Evolutionary conservation across 2,329 filamentous ascomycete species (phyloP), one percentile per base, ranked within the genome.

Genomic region (Colletotrichum sp.): DNA sequence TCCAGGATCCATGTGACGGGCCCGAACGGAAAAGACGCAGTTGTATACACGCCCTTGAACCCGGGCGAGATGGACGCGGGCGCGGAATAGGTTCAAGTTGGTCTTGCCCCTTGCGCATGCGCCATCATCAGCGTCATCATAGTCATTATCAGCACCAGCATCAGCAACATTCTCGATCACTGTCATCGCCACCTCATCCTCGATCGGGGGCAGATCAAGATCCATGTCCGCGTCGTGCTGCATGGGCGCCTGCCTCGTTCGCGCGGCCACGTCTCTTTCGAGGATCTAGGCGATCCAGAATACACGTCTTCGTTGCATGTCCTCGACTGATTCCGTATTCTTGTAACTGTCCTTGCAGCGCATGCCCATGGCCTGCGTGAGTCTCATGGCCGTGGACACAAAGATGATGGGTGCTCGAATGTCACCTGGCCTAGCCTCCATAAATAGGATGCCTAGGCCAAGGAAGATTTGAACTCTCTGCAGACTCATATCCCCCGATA

Each of bases 111-210:
- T n/a, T 10, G 39, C 8, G 18, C 18, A 5, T 10, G 8, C 39
- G 18, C 8, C 39, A 10, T 18, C 8, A 44, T 44, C 5, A 18
- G 16, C 2, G 36, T 10, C 15, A 18, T 18, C 16, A 9, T 2
- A 18, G 36, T 44, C 36, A 5, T 44, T 2, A 18, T 9, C 8
- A 2, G 36, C 8, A 3, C 36, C 0, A 18, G 36, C 16, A 44
- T 44, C 8, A 44, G 8, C 16, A 44, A 18, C 16, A n/a, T 44
- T 5, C 39, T 0, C 5, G 5, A 0, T 3, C 8, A 44, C 18
- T 44, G 39, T 8, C 39, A 44, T 44, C 8, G 8, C 18, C 16
- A n/a, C 39, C 39, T n/a, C 18, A 44, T 10, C 18, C 16, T 44
- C 18, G 8, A 6, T 9, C 39, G 16, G 39, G 8, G 39, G 39